phyloP scores from a whole-genome alignment of 805 yeast species.

The Barnettozyma californica region DNA sequence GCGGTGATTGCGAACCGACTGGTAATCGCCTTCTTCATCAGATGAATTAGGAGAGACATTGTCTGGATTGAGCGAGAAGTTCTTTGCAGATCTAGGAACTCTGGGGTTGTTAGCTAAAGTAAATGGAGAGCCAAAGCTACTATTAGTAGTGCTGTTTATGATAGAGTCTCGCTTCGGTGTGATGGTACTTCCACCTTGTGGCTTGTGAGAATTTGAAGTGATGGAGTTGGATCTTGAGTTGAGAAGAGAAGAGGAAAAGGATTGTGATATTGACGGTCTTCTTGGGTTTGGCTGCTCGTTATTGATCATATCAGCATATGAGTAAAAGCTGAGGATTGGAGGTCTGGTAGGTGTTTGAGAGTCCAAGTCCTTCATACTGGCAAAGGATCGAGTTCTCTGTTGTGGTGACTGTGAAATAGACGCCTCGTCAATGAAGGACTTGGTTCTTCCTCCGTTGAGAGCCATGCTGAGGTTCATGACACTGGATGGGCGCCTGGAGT shows the following conservation, averaged over 20 bases:
- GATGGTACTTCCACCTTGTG: slow-evolving; percentile 15
- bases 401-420: slow-evolving; percentile 17
- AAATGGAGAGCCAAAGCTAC: slow-evolving; percentile 33
- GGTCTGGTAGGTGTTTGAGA: slow-evolving; percentile 18
- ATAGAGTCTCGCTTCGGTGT: slow-evolving; percentile 22
- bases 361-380: slow-evolving; percentile 21
- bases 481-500: slow-evolving; percentile 53
- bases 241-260: slow-evolving; percentile 32
- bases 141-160: slow-evolving; percentile 7
- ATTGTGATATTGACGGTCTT: slow-evolving; percentile 51
- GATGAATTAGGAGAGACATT: slow-evolving; percentile 24
- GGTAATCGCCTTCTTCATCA: slow-evolving; percentile 24
- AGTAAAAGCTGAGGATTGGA: slow-evolving; percentile 45
- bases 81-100: slow-evolving; percentile 13
- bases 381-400: slow-evolving; percentile 22
- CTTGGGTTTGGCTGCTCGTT: slow-evolving; percentile 52
- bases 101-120: slow-evolving; percentile 16
- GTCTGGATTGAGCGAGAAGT: slow-evolving; percentile 18
- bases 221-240: slow-evolving; percentile 19
- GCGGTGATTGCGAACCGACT: slow-evolving; percentile 8
- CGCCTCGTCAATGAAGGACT: slow-evolving; percentile 19
- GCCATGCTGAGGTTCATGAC: slow-evolving; percentile 34
- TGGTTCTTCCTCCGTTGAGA: slow-evolving; percentile 28
- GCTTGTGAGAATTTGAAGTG: slow-evolving; percentile 11
- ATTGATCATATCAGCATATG: slow-evolving; percentile 74